Percentiles rank a stretch among this genome's conserved stretches.
Evolutionary conservation across 805 yeast genomes (phyloP).

Genomic region (Saturnispora kantuleensis): DNA sequence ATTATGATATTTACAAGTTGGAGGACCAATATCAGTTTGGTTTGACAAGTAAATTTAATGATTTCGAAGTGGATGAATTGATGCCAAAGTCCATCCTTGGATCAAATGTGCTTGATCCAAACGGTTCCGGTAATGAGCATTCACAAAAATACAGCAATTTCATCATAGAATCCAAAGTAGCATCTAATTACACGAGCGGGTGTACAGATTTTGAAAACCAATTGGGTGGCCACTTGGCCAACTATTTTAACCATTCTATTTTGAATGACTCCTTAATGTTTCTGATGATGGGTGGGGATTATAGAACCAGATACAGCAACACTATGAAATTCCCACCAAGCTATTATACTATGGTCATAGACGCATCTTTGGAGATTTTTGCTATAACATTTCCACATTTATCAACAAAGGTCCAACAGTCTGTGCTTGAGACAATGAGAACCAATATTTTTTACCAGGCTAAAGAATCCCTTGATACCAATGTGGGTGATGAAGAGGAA

Average conservation of each 20-base stretch:
- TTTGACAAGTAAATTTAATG: slow-evolving; percentile 32
- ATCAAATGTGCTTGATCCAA: not conserved
- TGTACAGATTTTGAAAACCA: slow-evolving; percentile 20
- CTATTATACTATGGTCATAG: slow-evolving; percentile 50
- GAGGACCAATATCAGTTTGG: slow-evolving; percentile 34
- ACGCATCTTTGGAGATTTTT: slow-evolving; percentile 69
- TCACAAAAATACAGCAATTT: slow-evolving; percentile 17
- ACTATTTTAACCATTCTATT: slow-evolving; percentile 32
- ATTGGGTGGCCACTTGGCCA: slow-evolving; percentile 27
- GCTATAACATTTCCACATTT: slow-evolving; percentile 60
- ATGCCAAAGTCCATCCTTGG: slow-evolving; percentile 17
- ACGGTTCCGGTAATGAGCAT: slow-evolving; percentile 21
- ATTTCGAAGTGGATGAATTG: slow-evolving; percentile 25
- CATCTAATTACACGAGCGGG: no score
- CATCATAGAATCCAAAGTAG: slow-evolving; percentile 12
- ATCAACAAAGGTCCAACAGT: slow-evolving; percentile 71
- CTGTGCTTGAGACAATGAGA: slow-evolving; percentile 74
- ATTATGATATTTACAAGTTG: slow-evolving; percentile 25
- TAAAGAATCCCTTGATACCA: slow-evolving; percentile 15
- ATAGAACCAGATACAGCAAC: slow-evolving; percentile 27
- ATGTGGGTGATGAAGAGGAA: slow-evolving; percentile 10
- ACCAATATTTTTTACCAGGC: slow-evolving; percentile 37
- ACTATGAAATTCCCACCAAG: slow-evolving; percentile 30
- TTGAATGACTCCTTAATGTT: slow-evolving; percentile 33
- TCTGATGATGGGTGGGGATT: slow-evolving; percentile 21